Base-by-base conservation (phyloP, 768 basidiomycete species). In the Pluteus cervinus region DNA sequence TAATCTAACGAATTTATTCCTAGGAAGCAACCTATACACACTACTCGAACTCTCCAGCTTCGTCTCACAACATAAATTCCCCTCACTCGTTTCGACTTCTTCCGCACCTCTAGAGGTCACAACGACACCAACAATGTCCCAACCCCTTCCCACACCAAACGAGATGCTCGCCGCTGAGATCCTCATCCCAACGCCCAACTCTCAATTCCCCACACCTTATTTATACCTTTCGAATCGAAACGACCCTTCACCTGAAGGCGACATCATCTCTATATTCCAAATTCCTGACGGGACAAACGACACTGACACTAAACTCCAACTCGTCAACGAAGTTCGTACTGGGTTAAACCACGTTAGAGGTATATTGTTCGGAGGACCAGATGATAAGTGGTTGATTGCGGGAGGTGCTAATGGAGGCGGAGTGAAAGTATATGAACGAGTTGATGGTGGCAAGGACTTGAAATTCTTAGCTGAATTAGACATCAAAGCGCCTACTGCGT, bases 221-320 rank as follows among this genome's bases (percentile, higher is more conserved):
- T 60, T 88, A 11, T 89, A 86, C 51, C 60, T 75, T 8, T 81
- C 86, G 3, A 90, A 88, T 56, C 70, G 87, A 22, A 80, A 86
- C 47, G 78, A 86, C 49, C 79, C 79, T 4, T 69, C 75, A 15
- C 63, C 75, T 0, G 75, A 70, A 31, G 85, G 86, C 16, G 86
- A 90, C 54, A 73, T 74, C 21, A 75, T 90, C 44, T 69, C 84
- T 4, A 71, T 88, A 22, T 87, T 82, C 59, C 65, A 73, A 5
- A 64, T 79, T 29, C 62, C 63, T 7, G 61, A 66, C 5, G n/a
- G n/a, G n/a, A n/a, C n/a, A n/a, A 56, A 66, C 12, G 65, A 65
- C 18, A 49, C 20, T 21, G 12, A 5, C 17, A 10, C 14, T 14
- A 21, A 55, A 17, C 65, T 77, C 2, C 62, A 71, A 41, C 63